Percentiles rank a stretch among this genome's conserved stretches.
phyloP scores from a whole-genome alignment of 441 rosid genomes.

The Bruguiera hainesii region DNA sequence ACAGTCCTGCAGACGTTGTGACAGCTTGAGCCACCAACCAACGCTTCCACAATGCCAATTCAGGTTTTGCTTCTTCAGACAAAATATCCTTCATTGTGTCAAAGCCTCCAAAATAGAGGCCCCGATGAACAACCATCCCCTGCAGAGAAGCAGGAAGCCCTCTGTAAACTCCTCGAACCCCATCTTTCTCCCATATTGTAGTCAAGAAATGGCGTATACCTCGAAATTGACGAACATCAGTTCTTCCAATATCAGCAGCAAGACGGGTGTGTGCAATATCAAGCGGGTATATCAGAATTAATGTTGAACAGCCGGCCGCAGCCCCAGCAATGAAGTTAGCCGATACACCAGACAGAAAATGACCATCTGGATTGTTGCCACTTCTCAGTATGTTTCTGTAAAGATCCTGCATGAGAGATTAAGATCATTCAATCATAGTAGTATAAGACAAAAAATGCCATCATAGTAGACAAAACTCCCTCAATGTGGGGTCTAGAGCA shows the following conservation, averaged over 20 bases:
- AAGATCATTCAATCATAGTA: constrained; percentile 8
- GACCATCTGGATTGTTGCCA: constrained; percentile 41
- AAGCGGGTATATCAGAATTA: constrained; percentile 84
- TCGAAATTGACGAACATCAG: constrained; percentile 68
- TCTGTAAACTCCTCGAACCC: constrained; percentile 72
- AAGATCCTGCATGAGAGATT: constrained; percentile 52
- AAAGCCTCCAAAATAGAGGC: constrained; percentile 88
- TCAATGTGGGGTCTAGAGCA: too few species aligned
- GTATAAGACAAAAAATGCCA: not conserved
- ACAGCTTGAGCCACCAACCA: constrained; percentile 93
- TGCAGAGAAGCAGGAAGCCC: constrained; percentile 91
- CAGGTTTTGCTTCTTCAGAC: constrained; percentile 48
- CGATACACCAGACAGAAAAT: constrained; percentile 52
- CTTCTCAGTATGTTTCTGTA: constrained; percentile 66
- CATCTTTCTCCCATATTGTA: constrained; percentile 67
- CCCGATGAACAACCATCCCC: constrained; percentile 80
- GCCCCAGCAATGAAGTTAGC: constrained; percentile 92
- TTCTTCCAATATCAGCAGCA: constrained; percentile 87
- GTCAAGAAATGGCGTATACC: constrained; percentile 80
- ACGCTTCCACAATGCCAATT: constrained; percentile 79
- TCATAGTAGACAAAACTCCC: too few species aligned
- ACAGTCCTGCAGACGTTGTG: constrained; percentile 78
- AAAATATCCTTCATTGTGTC: constrained; percentile 81
- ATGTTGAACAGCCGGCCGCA: constrained; percentile 84
- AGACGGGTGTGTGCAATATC: constrained; percentile 95